phyloP scores from a whole-genome alignment of 225 moss, liverwort and hornwort genomes.

The Polytrichum formosum region DNA sequence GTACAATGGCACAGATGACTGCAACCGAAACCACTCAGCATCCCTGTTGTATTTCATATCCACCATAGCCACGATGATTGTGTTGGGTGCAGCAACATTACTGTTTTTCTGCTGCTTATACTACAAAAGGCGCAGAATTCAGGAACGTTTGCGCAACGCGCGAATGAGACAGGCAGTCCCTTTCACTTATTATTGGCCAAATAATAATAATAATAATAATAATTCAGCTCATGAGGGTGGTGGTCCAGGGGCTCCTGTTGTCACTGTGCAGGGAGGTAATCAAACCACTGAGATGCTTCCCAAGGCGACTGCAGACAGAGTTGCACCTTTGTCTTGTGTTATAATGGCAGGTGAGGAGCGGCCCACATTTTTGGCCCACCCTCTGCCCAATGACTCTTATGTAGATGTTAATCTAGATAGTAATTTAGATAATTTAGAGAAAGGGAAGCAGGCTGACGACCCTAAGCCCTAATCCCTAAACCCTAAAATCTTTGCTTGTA shows the following conservation, averaged over 20 bases:
- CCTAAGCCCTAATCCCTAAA: constrained; percentile 2
- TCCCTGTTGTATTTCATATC: constrained; percentile 34
- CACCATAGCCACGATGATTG: constrained; percentile 28
- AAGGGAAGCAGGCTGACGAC: constrained; percentile 22
- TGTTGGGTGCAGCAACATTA: constrained; percentile 30
- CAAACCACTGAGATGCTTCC: neutral
- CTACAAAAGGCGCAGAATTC: constrained; percentile 27
- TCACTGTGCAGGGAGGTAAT: too few relatives aligned
- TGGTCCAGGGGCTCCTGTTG: neutral
- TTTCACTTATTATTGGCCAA: constrained; percentile 1
- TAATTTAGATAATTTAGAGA: constrained; percentile 33
- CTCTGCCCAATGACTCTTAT: constrained; percentile 19
- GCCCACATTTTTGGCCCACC: constrained; percentile 34
- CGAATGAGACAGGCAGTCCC: neutral
- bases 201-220: neutral
- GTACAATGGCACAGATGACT: constrained; percentile 10
- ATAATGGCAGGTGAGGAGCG: constrained; percentile 53
- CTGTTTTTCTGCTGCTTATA: constrained; percentile 39
- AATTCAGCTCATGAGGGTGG: neutral
- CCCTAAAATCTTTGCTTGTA: neutral
- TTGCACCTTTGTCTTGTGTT: constrained; percentile 40
- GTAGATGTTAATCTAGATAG: constrained; percentile 23
- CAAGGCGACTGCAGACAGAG: constrained; percentile 7
- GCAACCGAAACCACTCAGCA: constrained; percentile 15
- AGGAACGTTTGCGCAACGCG: constrained; percentile 8